Percentiles rank a stretch among this genome's conserved stretches.
Evolutionary conservation across 441 rosid species (phyloP).

Genomic region (Populus trichocarpa): DNA sequence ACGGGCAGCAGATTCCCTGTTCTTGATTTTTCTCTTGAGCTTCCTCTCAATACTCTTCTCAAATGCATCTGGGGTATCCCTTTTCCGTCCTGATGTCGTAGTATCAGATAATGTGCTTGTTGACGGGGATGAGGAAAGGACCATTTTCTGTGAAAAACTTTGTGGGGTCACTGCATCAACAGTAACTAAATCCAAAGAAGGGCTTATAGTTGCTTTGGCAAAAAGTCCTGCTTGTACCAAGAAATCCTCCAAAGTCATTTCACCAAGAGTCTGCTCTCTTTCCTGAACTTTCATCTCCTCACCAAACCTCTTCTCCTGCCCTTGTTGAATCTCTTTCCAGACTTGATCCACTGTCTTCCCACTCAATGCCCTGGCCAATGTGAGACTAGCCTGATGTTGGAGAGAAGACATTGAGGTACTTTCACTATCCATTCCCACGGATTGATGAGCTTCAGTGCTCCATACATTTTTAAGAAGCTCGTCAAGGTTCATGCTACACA

Average conservation of each 20-base stretch:
- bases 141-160: slow-evolving; percentile 42
- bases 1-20: slow-evolving; percentile 96
- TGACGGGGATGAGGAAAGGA: slow-evolving; percentile 38
- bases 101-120: slow-evolving; percentile 70
- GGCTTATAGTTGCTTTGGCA: slow-evolving; percentile 44
- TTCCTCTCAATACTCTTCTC: slow-evolving; percentile 84
- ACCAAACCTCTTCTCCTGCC: slow-evolving; percentile 34
- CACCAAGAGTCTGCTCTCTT: slow-evolving; percentile 71
- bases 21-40: slow-evolving; percentile 90
- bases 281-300: slow-evolving; percentile 43
- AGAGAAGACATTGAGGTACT: slow-evolving; percentile 30
- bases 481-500: slow-evolving; percentile 71
- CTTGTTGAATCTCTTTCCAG: slow-evolving; percentile 64
- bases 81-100: slow-evolving; percentile 60
- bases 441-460: slow-evolving; percentile 34
- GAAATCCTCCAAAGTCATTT: slow-evolving; percentile 78
- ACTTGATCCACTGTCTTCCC: slow-evolving; percentile 81
- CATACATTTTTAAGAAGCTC: slow-evolving; percentile 68
- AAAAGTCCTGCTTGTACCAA: slow-evolving; percentile 69
- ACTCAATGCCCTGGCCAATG: slow-evolving; percentile 48
- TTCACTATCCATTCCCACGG: slow-evolving; percentile 36
- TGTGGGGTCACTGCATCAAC: slow-evolving; percentile 37
- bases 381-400: slow-evolving; percentile 52
- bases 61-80: slow-evolving; percentile 47
- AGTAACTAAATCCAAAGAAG: slow-evolving; percentile 36